Conservation (phyloP, 2,329 filamentous ascomycete genomes). For the Elsinoe batatas region DNA sequence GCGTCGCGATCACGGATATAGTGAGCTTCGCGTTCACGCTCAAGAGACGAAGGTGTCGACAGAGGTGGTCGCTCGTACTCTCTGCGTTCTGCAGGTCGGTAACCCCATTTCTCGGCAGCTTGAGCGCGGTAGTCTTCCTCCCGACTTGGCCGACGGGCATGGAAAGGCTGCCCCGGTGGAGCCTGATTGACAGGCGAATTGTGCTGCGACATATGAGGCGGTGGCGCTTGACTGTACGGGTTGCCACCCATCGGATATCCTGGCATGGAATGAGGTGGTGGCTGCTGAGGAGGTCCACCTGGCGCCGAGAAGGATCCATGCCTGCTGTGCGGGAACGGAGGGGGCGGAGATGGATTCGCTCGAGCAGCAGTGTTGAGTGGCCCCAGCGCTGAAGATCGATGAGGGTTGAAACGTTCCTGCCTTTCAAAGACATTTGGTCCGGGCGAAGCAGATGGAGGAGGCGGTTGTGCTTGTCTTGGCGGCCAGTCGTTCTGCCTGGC, state of each 20-base stretch:
- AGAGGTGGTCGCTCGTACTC: constrained; percentile 3
- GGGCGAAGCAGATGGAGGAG: constrained; percentile 19
- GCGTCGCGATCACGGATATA: not conserved
- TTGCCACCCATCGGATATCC: constrained; percentile 13
- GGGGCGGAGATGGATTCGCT: constrained; percentile 29
- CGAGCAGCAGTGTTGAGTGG: constrained; percentile 22
- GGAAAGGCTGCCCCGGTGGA: not conserved
- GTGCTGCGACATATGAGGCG: constrained; percentile 12
- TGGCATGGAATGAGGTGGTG: constrained; percentile 15
- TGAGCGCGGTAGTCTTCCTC: constrained; percentile 1
- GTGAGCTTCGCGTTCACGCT: constrained; percentile 17
- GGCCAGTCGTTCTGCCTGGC: constrained; percentile 21
- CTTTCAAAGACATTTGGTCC: constrained; percentile 21
- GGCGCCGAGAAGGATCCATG: constrained; percentile 17
- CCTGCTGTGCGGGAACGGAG: constrained; percentile 27
- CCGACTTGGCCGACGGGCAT: not conserved
- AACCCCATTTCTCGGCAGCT: constrained; percentile 2
- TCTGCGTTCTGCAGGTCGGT: constrained; percentile 1
- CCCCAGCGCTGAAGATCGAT: constrained; percentile 22
- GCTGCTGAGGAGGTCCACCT: constrained; percentile 16
- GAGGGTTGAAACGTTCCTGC: constrained; percentile 24
- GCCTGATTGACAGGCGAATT: constrained; percentile 5
- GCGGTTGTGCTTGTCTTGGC: constrained; percentile 16
- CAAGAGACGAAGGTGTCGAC: constrained; percentile 8
- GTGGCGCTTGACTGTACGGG: constrained; percentile 1